A percentile compares a stretch with the other conserved stretches of the same genome.
These are phyloP conservation scores for Trichosporon sp. DNA, from an alignment of 1,284 basidiomycete genomes.

Conservation along the genomic window DNA sequence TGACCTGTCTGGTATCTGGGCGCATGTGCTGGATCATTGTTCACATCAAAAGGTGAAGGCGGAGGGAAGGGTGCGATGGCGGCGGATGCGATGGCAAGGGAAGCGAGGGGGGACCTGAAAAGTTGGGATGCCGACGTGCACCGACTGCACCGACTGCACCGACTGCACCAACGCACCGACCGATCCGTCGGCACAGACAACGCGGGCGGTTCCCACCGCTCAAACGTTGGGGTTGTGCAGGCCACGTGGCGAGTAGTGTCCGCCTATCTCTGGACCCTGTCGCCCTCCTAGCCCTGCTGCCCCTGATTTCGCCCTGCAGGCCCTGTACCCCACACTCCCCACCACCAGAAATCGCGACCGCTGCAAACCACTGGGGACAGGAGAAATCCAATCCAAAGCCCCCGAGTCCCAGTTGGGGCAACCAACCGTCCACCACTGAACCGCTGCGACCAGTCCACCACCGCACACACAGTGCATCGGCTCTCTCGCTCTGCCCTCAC, in stretches of 20 bases:
- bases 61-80: not conserved
- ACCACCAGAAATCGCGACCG: conserved; percentile 16
- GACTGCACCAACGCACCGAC: conserved; percentile 2
- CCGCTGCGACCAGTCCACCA: conserved; percentile 1
- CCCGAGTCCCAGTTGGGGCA: conserved; percentile 19
- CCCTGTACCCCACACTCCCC: conserved; percentile 18
- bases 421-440: not conserved
- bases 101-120: not conserved
- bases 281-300: not conserved
- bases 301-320: conserved; percentile 5
- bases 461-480: not conserved
- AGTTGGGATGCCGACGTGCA: not conserved
- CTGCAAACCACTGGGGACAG: conserved; percentile 20
- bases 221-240: not conserved
- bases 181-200: not conserved
- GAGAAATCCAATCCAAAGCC: conserved; percentile 21
- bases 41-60: not conserved
- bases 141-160: not conserved
- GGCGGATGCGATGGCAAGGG: not conserved
- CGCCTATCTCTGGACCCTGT: conserved; percentile 17
- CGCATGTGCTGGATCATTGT: not conserved
- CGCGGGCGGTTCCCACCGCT: not conserved
- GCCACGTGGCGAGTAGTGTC: conserved; percentile 8
- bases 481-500: not conserved
- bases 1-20: not conserved